Percentiles rank a stretch among this genome's conserved stretches.
Conservation (phyloP, 345 rosid species). For the Citrus glauca region DNA sequence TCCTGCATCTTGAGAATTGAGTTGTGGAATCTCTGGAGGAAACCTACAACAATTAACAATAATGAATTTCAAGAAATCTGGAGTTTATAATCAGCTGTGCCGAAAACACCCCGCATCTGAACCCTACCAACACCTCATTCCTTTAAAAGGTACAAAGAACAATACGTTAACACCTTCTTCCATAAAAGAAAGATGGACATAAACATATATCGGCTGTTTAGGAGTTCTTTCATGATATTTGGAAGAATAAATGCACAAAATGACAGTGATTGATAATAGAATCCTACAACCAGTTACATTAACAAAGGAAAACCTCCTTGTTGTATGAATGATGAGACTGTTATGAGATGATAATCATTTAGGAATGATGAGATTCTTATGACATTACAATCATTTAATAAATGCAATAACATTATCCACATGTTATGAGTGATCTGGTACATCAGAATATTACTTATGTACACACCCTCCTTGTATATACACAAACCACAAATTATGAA, state of each 20-base stretch:
- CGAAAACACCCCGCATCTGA: background rate
- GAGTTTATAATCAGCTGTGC: background rate
- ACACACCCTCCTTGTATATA: background rate
- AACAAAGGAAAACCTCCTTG: background rate
- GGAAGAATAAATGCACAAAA: background rate
- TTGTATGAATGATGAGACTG: background rate
- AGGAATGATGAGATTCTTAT: background rate
- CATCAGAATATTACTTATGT: background rate
- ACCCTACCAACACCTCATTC: background rate
- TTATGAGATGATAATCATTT: background rate
- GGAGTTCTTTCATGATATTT: background rate
- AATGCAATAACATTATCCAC: background rate
- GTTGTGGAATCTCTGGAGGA: constrained; percentile 52
- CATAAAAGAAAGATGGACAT: background rate
- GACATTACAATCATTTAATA: background rate
- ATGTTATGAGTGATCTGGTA: background rate
- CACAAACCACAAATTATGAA: background rate
- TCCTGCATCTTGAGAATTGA: constrained; percentile 51
- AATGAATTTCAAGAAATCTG: constrained; percentile 9
- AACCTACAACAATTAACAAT: constrained; percentile 44
- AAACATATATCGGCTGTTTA: background rate
- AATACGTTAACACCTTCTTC: background rate
- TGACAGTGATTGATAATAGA: background rate
- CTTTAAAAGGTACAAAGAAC: background rate
- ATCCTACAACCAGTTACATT: background rate